Evolutionary conservation across 2,329 filamentous ascomycete species (phyloP), one percentile per base, ranked within the genome.

Genomic region (Beauveria caledonica): DNA sequence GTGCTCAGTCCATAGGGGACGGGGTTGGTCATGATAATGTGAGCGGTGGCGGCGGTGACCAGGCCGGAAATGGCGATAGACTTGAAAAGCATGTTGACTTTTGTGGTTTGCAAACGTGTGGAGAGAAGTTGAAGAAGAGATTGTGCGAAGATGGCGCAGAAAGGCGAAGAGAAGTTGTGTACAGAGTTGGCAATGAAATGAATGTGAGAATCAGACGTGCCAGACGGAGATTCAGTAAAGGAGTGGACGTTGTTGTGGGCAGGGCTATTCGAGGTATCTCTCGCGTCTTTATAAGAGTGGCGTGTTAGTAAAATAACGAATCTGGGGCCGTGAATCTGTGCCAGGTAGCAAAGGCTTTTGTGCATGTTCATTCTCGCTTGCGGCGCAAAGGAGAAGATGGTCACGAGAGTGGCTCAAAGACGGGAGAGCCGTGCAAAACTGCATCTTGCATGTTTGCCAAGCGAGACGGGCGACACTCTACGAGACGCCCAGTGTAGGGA

Each of bases 21-120:
- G 0, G 94, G 93, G 9, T 76, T 78, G 57, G 69, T 74, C 79
- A 97, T 87, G 45, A 82, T 76, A 80, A 97, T 88, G 73, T 97
- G 94, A 48, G 88, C 90, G 54, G 83, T 81, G 67, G 80, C 83
- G 59, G 82, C 66, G 63, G 84, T 75, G 66, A 81, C 79, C 68
- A 92, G 72, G 69, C 84, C 80, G 82, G 77, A 68, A 49, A 78
- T 60, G 58, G 82, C 72, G 63, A 83, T 68, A 65, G 78, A 71
- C 67, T 80, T 80, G 58, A 76, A 69, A 68, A 76, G 74, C 81
- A 83, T 83, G 68, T 73, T 83, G 76, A 78, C 76, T 72, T 75
- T 74, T 78, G 36, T 21, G 25, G 48, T 36, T 36, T 11, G 33
- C 11, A 33, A 27, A 29, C 2, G 11, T 4, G 19, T 46, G 21